Base-by-base conservation (phyloP, 108 stramenopile species). In the Thalassiosira profunda region DNA sequence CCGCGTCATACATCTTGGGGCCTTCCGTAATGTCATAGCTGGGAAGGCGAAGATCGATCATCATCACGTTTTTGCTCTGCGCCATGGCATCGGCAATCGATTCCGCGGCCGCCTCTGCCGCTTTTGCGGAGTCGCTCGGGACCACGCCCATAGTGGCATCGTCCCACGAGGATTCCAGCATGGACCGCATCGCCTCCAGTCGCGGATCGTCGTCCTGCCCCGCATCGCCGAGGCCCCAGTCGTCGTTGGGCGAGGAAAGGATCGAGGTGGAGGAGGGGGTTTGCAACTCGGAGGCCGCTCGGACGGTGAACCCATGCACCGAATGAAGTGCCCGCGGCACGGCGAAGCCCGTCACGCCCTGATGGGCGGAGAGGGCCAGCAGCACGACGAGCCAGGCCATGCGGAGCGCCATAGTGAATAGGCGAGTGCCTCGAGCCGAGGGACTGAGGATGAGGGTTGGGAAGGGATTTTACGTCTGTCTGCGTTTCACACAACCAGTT, bases 151-250 rank as follows among this genome's bases (percentile, higher is more conserved):
- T 80, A 0, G 35, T n/a, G 2, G 37, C 21, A 10, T 31, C 69
- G 49, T 76, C 43, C 79, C 79, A 80, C 10, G 79, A 80, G 4
- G 69, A 71, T 35, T 80, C 79, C 2, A 80, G 68, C 17, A 80
- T 47, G 0, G 53, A 44, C 64, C 79, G 46, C 79, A 80, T 70
- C 3, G 68, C 67, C 6, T 69, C 41, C 20, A 80, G 23, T 29
- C 72, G 48, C 3, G 65, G 63, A 51, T 67, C 64, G 18, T 51
- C 28, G 33, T 2, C 26, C 4, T 2, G 8, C 11, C 18, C 29
- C 0, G 20, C 31, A 51, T 57, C 73, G 34, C 49, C 58, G n/a
- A 61, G 25, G 12, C 45, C 31, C 62, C 62, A 63, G 28, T 63
- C 36, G 14, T 33, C 62, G 9, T 47, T 47, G 56, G n/a, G 5